Base-by-base conservation (phyloP, 768 basidiomycete genomes). In the Lenzites betulinus region DNA sequence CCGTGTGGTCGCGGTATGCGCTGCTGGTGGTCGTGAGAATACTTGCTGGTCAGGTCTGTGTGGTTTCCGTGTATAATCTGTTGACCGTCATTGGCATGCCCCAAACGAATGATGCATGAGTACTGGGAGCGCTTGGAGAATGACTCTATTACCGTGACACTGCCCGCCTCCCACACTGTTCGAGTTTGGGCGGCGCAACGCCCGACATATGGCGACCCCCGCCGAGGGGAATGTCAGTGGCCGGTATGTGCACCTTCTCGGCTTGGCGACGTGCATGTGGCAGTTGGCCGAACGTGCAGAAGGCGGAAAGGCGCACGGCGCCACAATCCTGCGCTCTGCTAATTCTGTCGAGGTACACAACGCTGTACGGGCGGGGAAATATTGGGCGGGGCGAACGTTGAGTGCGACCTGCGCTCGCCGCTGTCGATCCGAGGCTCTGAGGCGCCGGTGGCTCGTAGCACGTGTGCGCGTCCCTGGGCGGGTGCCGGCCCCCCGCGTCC, bases 221-320 rank as follows among this genome's bases (percentile, higher is more conserved):
- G n/a, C n/a, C n/a, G n/a, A n/a, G 18, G 6, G 38, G 15, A 39
- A 7, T 9, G 41, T 23, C 11, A n/a, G 26, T 30, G 25, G 52
- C 39, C 41, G 28, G 52, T 54, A 30, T 25, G 52, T 43, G 25
- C 30, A 13, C 15, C 39, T 54, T 16, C 25, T 18, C 41, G 18
- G n/a, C 26, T 22, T 12, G 18, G 9, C 30, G 28, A 20, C 7
- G 13, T 33, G 16, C 12, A 18, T n/a, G 33, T 33, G 33, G 44
- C 53, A 46, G 15, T n/a, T 35, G 36, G 46, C 54, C 47, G 47
- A 49, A 57, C 55, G 38, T 46, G 23, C 25, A 36, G 8, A n/a
- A 11, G 20, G 41, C 41, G 20, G 12, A 41, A 43, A 43, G 9
- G 23, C n/a, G 25, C 23, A 8, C 35, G 39, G 25, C 55, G 55